Conservation (phyloP, 1,284 basidiomycete species). For the Papiliotrema terrestris region DNA sequence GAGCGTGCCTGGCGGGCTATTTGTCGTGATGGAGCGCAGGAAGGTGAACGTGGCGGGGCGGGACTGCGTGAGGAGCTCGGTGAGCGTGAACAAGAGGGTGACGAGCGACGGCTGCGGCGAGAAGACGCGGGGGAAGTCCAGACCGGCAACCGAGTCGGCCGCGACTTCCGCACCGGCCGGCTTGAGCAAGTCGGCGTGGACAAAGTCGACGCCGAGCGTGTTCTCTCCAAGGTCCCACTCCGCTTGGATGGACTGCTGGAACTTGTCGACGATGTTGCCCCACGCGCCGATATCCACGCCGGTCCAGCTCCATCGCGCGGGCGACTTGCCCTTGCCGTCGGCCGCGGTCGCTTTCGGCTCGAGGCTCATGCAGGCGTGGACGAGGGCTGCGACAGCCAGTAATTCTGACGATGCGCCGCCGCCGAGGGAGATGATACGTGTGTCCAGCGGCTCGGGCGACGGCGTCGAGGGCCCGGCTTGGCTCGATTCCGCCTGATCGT, state of each 20-base stretch:
- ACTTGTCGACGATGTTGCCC: conserved; percentile 17
- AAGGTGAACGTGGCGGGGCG: conserved; percentile 45
- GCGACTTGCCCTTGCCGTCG: conserved; percentile 7
- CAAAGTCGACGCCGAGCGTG: conserved; percentile 24
- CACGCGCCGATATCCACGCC: conserved; percentile 47
- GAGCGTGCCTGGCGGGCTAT: conserved; percentile 42
- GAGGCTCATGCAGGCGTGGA: background rate
- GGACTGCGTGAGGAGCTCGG: conserved; percentile 49
- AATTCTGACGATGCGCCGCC: conserved; percentile 51
- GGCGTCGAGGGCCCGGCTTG: background rate
- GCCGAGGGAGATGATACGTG: conserved; percentile 42
- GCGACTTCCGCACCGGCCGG: conserved; percentile 2
- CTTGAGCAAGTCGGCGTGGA: conserved; percentile 36
- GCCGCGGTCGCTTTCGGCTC: background rate
- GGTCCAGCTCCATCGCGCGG: conserved; percentile 18
- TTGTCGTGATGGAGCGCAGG: conserved; percentile 37
- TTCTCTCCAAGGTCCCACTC: conserved; percentile 23
- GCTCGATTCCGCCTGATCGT: background rate
- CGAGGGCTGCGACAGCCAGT: conserved; percentile 35
- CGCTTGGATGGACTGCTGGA: conserved; percentile 6
- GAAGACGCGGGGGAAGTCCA: conserved; percentile 1
- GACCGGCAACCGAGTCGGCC: background rate
- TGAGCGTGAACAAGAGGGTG: conserved; percentile 50
- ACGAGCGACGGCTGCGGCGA: conserved; percentile 29
- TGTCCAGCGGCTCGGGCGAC: background rate